Percentiles rank a stretch among this genome's conserved stretches.
Evolutionary conservation across 208 protist genomes (phyloP).

Genomic region (Leishmania major): DNA sequence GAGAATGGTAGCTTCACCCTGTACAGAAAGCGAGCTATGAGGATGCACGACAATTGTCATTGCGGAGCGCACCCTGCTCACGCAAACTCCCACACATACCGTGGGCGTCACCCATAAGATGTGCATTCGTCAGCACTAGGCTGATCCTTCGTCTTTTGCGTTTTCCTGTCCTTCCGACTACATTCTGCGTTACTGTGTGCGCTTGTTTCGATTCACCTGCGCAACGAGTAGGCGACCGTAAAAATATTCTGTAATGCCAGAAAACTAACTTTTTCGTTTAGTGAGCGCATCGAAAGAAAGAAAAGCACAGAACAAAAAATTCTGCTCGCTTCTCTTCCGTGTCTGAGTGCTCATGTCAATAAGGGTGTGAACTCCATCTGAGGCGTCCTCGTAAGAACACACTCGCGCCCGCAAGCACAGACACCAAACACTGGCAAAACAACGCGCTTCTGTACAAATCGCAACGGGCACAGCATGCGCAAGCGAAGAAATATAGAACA

Average conservation of each 20-base stretch:
- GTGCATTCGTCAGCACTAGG: neutral
- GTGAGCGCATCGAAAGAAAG: neutral
- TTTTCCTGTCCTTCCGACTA: neutral
- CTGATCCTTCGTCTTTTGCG: too few relatives aligned
- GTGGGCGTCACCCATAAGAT: neutral
- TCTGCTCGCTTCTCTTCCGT: neutral
- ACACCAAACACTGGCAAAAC: neutral
- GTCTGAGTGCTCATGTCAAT: neutral
- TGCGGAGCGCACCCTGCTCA: neutral
- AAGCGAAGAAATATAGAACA: neutral
- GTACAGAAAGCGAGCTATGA: neutral
- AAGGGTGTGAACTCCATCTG: neutral
- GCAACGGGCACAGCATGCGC: neutral
- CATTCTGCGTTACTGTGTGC: neutral
- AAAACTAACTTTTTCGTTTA: neutral
- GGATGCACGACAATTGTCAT: neutral
- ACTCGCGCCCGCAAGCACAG: neutral
- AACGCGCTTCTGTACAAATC: neutral
- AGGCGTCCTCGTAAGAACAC: neutral
- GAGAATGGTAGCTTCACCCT: neutral
- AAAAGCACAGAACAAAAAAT: constrained; percentile 8
- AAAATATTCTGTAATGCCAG: neutral
- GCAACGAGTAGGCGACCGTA: constrained; percentile 5
- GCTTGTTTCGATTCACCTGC: neutral
- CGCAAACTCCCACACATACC: neutral